phyloP scores from a whole-genome alignment of 495 filamentous ascomycete species.

The Aspergillus wentii region DNA sequence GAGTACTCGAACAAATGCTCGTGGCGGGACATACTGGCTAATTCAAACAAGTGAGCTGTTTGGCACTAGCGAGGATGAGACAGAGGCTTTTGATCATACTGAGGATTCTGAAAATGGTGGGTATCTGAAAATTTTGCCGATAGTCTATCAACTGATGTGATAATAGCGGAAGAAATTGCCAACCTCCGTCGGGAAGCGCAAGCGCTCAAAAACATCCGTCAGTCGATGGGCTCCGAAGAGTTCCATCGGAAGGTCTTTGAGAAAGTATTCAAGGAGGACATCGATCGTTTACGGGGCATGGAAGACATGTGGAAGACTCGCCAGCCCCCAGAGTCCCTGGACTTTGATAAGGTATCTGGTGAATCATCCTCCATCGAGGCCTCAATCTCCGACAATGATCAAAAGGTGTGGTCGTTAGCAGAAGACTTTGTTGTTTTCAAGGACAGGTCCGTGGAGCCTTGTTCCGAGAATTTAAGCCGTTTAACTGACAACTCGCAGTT shows the following conservation, averaged over 20 bases:
- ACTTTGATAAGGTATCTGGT: constrained; percentile 53
- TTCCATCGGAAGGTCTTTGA: constrained; percentile 81
- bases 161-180: constrained; percentile 71
- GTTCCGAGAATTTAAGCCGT: too few species aligned
- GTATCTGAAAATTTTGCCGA: constrained; percentile 1
- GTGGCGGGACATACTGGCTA: constrained; percentile 3
- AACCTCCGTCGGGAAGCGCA: constrained; percentile 78
- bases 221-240: constrained; percentile 75
- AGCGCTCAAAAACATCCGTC: constrained; percentile 74
- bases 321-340: constrained; percentile 65
- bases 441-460: constrained; percentile 52
- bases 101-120: constrained; percentile 76
- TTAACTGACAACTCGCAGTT: constrained; percentile 36
- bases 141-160: constrained; percentile 17
- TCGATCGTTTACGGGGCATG: constrained; percentile 78
- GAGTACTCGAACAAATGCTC: constrained; percentile 9
- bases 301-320: constrained; percentile 95
- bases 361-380: constrained; percentile 45
- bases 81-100: constrained; percentile 63
- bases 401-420: constrained; percentile 70
- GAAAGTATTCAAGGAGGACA: constrained; percentile 88
- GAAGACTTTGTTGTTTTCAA: constrained; percentile 86
- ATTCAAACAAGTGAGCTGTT: constrained; percentile 65
- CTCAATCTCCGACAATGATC: constrained; percentile 58
- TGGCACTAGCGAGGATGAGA: constrained; percentile 80